Evolutionary conservation across 495 filamentous ascomycete species (phyloP).

Genomic region (Lepraria neglecta): DNA sequence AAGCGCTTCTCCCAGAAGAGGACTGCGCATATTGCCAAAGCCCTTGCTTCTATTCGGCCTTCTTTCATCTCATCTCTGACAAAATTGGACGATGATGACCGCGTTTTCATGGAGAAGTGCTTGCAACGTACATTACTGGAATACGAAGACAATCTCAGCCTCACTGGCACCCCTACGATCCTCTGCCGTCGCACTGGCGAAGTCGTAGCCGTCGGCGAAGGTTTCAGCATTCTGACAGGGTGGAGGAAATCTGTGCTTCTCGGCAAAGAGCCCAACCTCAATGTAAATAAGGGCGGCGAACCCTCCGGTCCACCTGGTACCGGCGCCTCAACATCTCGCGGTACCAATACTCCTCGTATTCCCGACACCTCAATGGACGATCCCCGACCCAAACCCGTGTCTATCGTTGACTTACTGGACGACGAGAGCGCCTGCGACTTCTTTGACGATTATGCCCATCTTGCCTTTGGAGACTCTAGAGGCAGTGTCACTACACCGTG

Average conservation of each 20-base stretch:
- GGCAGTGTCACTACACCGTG: slow-evolving; percentile 77
- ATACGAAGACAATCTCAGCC: slow-evolving; percentile 85
- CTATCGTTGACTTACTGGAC: slow-evolving; percentile 85
- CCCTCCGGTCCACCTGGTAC: slow-evolving; percentile 24
- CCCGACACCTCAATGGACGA: slow-evolving; percentile 29
- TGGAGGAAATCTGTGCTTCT: slow-evolving; percentile 90
- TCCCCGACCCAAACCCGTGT: slow-evolving; percentile 62
- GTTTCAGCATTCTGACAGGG: slow-evolving; percentile 87
- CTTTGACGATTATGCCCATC: slow-evolving; percentile 88
- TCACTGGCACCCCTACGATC: slow-evolving; percentile 80
- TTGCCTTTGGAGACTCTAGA: slow-evolving; percentile 84
- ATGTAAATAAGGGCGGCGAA: slow-evolving; percentile 63
- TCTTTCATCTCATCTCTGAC: slow-evolving; percentile 85
- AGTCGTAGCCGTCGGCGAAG: slow-evolving; percentile 84
- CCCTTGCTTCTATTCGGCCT: slow-evolving; percentile 81
- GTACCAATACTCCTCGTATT: slow-evolving; percentile 45
- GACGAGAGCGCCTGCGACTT: slow-evolving; percentile 90
- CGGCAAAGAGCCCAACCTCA: slow-evolving; percentile 81
- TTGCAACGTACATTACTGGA: slow-evolving; percentile 89
- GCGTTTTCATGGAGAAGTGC: slow-evolving; percentile 96
- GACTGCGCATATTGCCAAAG: slow-evolving; percentile 72
- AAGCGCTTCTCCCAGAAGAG: slow-evolving; percentile 64
- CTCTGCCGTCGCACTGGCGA: slow-evolving; percentile 90
- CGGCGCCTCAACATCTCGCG: slow-evolving; percentile 38
- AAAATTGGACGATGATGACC: slow-evolving; percentile 73